Base-by-base conservation (phyloP, 192 early-diverging fungal genomes). In the Haplosporangium gracile region DNA sequence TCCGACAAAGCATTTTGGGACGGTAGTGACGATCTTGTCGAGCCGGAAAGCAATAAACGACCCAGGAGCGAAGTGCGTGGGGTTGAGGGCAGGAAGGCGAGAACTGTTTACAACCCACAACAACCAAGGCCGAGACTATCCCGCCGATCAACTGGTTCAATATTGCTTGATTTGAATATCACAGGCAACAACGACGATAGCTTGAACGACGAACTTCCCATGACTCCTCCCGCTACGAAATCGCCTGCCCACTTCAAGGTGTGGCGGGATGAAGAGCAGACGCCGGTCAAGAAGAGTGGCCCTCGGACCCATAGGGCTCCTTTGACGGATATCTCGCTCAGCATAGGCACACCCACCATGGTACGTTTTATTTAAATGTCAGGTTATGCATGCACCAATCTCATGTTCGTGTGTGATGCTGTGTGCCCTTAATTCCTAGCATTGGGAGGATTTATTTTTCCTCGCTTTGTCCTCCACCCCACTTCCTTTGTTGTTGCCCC, bases 11-110 rank as follows among this genome's bases (percentile, higher is more conserved):
- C 22, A 39, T 38, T 16, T 32, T 10, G n/a, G 26, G 13, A 29
- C 13, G 29, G 26, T 29, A 0, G 38, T 20, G 80, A 70, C 32
- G 68, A 75, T 70, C 65, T 51, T 18, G 32, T 29, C 13, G 73
- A 53, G 16, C 13, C 2, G 7, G 65, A 51, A 16, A 75, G 80
- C 39, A 81, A 75, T 16, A 81, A 81, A 40, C 53, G 80, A 10
- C 34, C 45, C 0, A 81, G 70, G 51, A 75, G 24, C 26, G 73
- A 75, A 45, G 51, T 45, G 18, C 72, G 80, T 38, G 80, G 68
- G 9, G 42, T 26, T 20, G 72, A 22, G 4, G 73, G 79, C 18
- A 72, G 79, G 6, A 39, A 22, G 36, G n/a, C 51, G 51, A 53
- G 74, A 8, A 69, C 38, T 7, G 18, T 26, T 29, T 11, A 68